These are phyloP conservation scores for Botrytis tulipae DNA, from an alignment of 2,329 filamentous ascomycete species.

Conservation along the genomic window DNA sequence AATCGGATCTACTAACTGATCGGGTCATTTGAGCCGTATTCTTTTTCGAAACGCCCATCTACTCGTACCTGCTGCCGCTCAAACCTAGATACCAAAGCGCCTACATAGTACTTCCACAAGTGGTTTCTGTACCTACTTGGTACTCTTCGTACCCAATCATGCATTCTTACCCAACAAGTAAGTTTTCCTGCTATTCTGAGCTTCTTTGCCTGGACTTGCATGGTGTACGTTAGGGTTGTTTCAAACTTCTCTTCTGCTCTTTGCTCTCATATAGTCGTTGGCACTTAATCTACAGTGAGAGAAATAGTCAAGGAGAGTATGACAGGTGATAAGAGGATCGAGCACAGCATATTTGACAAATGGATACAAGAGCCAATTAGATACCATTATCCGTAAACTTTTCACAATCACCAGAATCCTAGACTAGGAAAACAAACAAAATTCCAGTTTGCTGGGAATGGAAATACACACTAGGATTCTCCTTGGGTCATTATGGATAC, in stretches of 20 bases:
- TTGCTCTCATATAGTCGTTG: not conserved
- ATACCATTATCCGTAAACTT: not conserved
- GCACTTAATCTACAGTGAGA: not conserved
- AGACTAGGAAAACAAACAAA: not conserved
- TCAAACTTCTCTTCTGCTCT: not conserved
- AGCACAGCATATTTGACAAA: slow-evolving; percentile 6
- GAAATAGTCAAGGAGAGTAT: not conserved
- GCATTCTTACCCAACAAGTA: slow-evolving; percentile 7
- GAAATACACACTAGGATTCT: slow-evolving; percentile 2
- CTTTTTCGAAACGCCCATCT: slow-evolving; percentile 11
- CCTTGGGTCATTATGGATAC: not conserved
- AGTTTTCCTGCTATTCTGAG: not conserved
- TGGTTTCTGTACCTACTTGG: not conserved
- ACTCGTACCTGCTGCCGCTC: slow-evolving; percentile 2
- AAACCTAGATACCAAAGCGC: slow-evolving; percentile 4
- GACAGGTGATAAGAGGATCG: slow-evolving; percentile 4
- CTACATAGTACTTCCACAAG: not conserved
- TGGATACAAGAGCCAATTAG: not conserved
- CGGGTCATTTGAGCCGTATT: not conserved
- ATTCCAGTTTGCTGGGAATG: slow-evolving; percentile 2
- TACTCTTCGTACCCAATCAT: slow-evolving; percentile 7
- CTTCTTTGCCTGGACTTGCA: not conserved
- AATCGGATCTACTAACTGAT: not conserved
- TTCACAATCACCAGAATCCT: not conserved
- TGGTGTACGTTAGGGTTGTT: not conserved